These are phyloP conservation scores for Suillus cothurnatus DNA, from an alignment of 768 basidiomycete species.

Conservation along the genomic window DNA sequence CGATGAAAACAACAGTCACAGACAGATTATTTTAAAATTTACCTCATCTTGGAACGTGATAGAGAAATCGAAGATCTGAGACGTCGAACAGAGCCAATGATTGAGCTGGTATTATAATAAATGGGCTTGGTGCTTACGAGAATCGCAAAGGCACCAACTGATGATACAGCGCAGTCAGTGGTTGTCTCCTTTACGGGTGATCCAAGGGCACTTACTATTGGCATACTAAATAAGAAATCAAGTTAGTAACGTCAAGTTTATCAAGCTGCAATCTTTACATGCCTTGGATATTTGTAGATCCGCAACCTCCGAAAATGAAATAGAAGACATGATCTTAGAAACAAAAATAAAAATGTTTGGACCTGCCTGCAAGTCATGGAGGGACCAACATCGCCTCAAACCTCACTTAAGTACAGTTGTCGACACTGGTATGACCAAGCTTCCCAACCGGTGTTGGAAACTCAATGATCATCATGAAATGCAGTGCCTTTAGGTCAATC, in stretches of 20 bases:
- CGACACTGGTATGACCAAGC: neutral
- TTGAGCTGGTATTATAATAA: neutral
- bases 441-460: neutral
- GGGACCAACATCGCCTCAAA: neutral
- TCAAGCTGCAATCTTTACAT: neutral
- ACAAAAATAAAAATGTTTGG: neutral
- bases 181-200: neutral
- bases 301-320: slow-evolving; percentile 6
- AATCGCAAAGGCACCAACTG: slow-evolving; percentile 22
- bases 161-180: neutral
- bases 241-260: neutral
- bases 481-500: neutral
- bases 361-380: neutral
- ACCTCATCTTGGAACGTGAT: slow-evolving; percentile 16
- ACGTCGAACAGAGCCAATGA: neutral
- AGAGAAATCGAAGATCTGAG: slow-evolving; percentile 13
- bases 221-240: slow-evolving; percentile 14
- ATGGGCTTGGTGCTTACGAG: slow-evolving; percentile 10
- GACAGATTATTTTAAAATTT: no score
- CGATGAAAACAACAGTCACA: neutral
- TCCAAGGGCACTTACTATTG: slow-evolving; percentile 12
- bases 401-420: neutral
- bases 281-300: slow-evolving; percentile 21
- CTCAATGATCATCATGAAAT: neutral
- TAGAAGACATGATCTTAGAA: neutral